Evolutionary conservation across 2,329 filamentous ascomycete species (phyloP).

Genomic region (Pseudopithomyces maydicus): DNA sequence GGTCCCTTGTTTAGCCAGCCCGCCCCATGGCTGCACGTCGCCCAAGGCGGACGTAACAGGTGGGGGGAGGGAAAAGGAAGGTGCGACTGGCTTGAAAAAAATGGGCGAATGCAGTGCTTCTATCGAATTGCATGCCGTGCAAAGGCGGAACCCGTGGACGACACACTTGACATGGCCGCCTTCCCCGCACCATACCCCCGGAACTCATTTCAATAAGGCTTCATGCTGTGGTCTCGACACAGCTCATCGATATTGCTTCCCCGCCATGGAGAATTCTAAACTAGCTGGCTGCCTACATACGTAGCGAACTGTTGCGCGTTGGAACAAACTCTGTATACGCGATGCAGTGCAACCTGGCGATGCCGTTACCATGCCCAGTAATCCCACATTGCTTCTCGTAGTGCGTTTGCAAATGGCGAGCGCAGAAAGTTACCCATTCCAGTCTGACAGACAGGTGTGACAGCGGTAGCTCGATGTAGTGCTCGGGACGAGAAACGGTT

Average conservation of each 20-base stretch:
- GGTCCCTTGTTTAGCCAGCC: background rate
- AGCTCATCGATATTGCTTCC: background rate
- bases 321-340: conserved; percentile 1
- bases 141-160: background rate
- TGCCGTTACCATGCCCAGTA: conserved; percentile 3
- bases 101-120: background rate
- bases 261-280: background rate
- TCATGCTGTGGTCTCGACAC: background rate
- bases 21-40: background rate
- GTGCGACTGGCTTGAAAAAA: background rate
- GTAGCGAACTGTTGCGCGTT: conserved; percentile 1
- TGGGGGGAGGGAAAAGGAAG: background rate
- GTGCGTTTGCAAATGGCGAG: background rate
- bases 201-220: background rate
- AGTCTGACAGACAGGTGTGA: conserved; percentile 5
- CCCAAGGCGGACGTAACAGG: background rate
- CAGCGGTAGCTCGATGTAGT: background rate
- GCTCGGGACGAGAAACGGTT: background rate
- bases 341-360: background rate
- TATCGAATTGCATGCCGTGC: conserved; percentile 6
- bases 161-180: background rate
- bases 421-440: background rate
- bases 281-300: background rate
- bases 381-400: background rate
- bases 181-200: background rate